Evolutionary conservation across 106 monocot species (phyloP).

Genomic region (Acanthochlamys bracteata): DNA sequence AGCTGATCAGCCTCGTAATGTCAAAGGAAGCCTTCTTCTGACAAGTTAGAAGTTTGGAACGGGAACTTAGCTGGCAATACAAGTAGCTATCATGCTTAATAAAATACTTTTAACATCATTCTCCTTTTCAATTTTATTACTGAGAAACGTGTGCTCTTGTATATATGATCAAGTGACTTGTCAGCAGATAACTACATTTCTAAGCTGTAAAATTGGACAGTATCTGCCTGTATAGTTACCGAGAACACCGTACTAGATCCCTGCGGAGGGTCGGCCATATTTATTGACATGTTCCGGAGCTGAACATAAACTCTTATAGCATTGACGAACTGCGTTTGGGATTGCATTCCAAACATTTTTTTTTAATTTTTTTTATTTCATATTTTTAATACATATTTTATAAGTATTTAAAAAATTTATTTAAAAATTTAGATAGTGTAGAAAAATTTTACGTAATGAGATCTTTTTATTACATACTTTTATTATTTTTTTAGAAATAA

Average conservation of each 20-base stretch:
- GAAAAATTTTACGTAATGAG: too few species aligned
- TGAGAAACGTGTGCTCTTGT: neutral
- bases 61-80: neutral
- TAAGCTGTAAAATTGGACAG: neutral
- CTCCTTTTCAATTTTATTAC: neutral
- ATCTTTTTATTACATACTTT: too few species aligned
- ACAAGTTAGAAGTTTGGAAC: neutral
- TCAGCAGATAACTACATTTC: neutral
- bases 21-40: too few species aligned
- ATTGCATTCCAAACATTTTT: neutral
- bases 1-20: too few species aligned
- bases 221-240: neutral
- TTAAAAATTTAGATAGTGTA: too few species aligned
- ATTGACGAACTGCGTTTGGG: neutral
- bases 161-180: slow-evolving; percentile 2
- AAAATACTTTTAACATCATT: neutral
- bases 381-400: too few species aligned
- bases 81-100: neutral
- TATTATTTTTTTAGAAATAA: too few species aligned
- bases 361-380: too few species aligned
- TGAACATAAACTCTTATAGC: neutral
- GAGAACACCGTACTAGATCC: neutral
- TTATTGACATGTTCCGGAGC: neutral
- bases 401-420: too few species aligned
- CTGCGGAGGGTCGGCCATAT: neutral